Conservation (phyloP, 768 basidiomycete species). For the Mycena amicta region DNA sequence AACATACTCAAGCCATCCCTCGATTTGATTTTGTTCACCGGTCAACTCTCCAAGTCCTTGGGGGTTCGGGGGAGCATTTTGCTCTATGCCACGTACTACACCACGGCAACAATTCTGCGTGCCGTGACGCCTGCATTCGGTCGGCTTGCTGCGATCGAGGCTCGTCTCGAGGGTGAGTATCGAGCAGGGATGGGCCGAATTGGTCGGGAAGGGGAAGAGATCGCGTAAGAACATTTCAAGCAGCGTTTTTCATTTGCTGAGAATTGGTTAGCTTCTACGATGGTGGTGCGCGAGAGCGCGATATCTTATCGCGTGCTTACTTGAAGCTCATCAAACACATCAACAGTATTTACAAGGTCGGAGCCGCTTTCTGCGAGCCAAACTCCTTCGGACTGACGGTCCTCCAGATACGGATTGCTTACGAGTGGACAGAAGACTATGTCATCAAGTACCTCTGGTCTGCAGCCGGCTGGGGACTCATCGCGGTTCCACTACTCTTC, state of each 20-base stretch:
- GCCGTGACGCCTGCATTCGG: constrained; percentile 94
- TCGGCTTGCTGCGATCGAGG: constrained; percentile 83
- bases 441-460: constrained; percentile 97
- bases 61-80: constrained; percentile 83
- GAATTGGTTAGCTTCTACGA: constrained; percentile 84
- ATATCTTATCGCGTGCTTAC: constrained; percentile 80
- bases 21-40: constrained; percentile 89
- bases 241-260: no score
- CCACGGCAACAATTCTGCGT: constrained; percentile 80
- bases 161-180: constrained; percentile 89
- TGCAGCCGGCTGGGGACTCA: constrained; percentile 87
- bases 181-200: constrained; percentile 83
- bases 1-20: constrained; percentile 92
- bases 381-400: background rate
- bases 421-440: constrained; percentile 96
- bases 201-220: constrained; percentile 88
- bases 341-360: constrained; percentile 87
- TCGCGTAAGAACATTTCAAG: no score
- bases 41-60: constrained; percentile 84
- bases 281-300: constrained; percentile 80
- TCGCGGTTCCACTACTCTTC: constrained; percentile 86
- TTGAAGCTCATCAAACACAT: constrained; percentile 82
- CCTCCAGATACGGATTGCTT: constrained; percentile 79
- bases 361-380: constrained; percentile 6
- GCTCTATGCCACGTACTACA: constrained; percentile 81